Evolutionary conservation across 1,284 basidiomycete genomes (phyloP).

Genomic region (Pseudozyma sp.): DNA sequence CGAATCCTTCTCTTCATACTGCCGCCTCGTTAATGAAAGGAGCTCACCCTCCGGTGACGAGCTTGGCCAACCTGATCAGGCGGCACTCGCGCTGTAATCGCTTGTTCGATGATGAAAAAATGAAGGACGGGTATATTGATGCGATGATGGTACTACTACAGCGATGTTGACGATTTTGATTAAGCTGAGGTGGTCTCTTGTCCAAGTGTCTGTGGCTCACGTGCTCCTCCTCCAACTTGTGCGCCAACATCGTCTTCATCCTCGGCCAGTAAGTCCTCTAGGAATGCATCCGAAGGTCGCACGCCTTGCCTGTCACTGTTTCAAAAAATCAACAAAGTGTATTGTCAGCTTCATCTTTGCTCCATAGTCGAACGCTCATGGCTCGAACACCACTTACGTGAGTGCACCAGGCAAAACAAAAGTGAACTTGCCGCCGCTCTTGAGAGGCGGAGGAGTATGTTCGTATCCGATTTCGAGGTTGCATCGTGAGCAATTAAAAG

Average conservation of each 20-base stretch:
- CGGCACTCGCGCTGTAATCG: too few relatives aligned
- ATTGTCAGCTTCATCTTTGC: slow-evolving; percentile 9
- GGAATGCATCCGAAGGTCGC: slow-evolving; percentile 43
- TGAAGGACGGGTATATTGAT: slow-evolving; percentile 3
- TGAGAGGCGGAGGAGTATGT: slow-evolving; percentile 63
- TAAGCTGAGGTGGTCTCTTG: not conserved
- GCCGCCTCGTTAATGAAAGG: too few relatives aligned
- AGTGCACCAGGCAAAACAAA: slow-evolving; percentile 60
- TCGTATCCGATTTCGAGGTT: slow-evolving; percentile 62
- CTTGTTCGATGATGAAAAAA: not conserved
- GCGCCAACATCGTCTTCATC: not conserved
- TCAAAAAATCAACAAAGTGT: not conserved
- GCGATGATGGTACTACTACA: slow-evolving; percentile 4
- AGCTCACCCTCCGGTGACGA: too few relatives aligned
- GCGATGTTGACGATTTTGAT: not conserved
- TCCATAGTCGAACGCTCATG: not conserved
- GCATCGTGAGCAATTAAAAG: slow-evolving; percentile 60
- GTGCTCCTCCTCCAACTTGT: not conserved
- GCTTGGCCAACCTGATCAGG: too few relatives aligned
- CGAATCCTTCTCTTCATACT: too few relatives aligned
- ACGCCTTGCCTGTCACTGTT: slow-evolving; percentile 47
- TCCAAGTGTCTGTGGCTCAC: not conserved
- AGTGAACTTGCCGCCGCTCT: slow-evolving; percentile 63
- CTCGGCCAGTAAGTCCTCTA: slow-evolving; percentile 19
- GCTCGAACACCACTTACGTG: slow-evolving; percentile 39